Percentiles rank a stretch among this genome's conserved stretches.
These are phyloP conservation scores for Candolleomyces eurysporus DNA, from an alignment of 768 basidiomycete species.

Conservation along the genomic window DNA sequence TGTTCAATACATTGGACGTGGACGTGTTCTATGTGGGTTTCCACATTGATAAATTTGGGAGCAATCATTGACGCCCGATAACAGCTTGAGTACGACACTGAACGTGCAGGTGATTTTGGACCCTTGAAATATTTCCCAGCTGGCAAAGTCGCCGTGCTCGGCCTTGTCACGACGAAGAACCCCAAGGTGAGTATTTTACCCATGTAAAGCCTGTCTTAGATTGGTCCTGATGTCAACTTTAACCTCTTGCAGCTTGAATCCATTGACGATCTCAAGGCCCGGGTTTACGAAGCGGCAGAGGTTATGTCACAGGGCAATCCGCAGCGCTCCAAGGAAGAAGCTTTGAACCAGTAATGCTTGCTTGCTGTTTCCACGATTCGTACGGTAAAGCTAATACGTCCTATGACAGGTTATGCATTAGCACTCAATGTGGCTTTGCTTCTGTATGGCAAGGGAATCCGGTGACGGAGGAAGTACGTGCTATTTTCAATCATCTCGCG, in stretches of 20 bases:
- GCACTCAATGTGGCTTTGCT: slow-evolving; percentile 66
- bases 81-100: slow-evolving; percentile 66
- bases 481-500: background rate
- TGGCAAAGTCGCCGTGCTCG: slow-evolving; percentile 46
- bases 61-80: slow-evolving; percentile 9
- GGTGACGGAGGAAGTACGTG: slow-evolving; percentile 44
- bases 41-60: slow-evolving; percentile 5
- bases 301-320: slow-evolving; percentile 43
- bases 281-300: slow-evolving; percentile 53
- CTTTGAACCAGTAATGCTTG: slow-evolving; percentile 48
- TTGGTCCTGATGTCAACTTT: background rate
- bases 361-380: slow-evolving; percentile 5
- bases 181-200: slow-evolving; percentile 30
- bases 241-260: slow-evolving; percentile 42
- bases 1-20: slow-evolving; percentile 59
- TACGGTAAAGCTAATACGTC: background rate
- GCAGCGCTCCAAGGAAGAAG: slow-evolving; percentile 43
- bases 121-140: slow-evolving; percentile 53
- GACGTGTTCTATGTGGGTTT: slow-evolving; percentile 49
- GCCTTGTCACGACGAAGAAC: slow-evolving; percentile 49
- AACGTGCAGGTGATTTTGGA: slow-evolving; percentile 56
- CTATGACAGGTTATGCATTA: slow-evolving; percentile 46
- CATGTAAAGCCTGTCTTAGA: too few relatives aligned
- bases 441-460: slow-evolving; percentile 58
- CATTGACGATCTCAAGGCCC: slow-evolving; percentile 44